phyloP scores from a whole-genome alignment of 2,329 filamentous ascomycete genomes.

The Fusarium sp. region DNA sequence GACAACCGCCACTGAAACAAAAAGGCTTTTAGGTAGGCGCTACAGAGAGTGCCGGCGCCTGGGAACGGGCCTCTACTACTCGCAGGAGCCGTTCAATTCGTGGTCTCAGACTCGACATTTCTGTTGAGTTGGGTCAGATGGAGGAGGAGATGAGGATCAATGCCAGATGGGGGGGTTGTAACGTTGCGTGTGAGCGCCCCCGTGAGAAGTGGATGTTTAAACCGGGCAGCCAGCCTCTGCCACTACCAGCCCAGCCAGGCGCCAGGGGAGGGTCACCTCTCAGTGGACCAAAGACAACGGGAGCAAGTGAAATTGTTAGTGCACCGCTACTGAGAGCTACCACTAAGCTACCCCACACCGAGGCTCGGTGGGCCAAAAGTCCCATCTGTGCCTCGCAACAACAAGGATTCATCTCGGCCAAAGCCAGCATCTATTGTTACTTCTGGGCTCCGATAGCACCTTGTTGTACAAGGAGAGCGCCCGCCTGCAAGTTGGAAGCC shows the following conservation, averaged over 20 bases:
- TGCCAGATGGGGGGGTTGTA: conserved; percentile 36
- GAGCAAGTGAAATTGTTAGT: conserved; percentile 26
- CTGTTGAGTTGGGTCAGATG: conserved; percentile 35
- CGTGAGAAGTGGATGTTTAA: conserved; percentile 29
- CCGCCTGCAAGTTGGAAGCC: conserved; percentile 22
- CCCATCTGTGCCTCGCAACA: conserved; percentile 10
- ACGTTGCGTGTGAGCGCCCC: conserved; percentile 38
- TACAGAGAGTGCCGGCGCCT: conserved; percentile 19
- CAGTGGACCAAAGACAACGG: background rate
- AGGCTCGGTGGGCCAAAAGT: conserved; percentile 2
- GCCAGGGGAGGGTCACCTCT: background rate
- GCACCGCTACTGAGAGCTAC: conserved; percentile 5
- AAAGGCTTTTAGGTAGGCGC: conserved; percentile 15
- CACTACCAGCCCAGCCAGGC: background rate
- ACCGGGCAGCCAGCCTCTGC: background rate
- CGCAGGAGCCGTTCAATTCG: conserved; percentile 15
- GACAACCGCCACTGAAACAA: conserved; percentile 33
- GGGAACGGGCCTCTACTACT: background rate
- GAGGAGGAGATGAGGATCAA: conserved; percentile 25
- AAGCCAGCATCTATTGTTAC: conserved; percentile 26
- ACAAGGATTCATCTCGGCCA: conserved; percentile 17
- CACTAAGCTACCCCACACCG: conserved; percentile 1
- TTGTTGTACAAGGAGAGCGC: conserved; percentile 20
- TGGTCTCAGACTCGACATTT: conserved; percentile 11
- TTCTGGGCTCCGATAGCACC: background rate